phyloP scores from a whole-genome alignment of 495 filamentous ascomycete genomes.

The Penicillium dipodomyicola region DNA sequence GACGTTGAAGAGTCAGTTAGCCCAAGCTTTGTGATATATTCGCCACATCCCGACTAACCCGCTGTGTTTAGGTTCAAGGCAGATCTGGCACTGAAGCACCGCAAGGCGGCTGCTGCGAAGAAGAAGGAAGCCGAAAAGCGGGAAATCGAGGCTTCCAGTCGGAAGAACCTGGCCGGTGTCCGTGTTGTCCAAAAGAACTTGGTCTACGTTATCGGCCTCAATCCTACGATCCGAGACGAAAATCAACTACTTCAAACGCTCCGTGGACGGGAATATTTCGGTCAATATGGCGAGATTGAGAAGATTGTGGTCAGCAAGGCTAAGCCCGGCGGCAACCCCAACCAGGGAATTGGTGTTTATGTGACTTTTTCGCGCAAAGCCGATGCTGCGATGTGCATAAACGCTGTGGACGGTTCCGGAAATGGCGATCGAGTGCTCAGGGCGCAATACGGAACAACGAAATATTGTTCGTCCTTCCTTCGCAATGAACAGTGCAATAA shows the following conservation, averaged over 20 bases:
- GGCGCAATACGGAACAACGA: slow-evolving; percentile 96
- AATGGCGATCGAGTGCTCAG: slow-evolving; percentile 85
- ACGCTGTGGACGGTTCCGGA: slow-evolving; percentile 83
- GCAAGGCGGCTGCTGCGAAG: slow-evolving; percentile 84
- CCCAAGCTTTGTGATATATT: neutral
- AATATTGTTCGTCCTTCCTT: slow-evolving; percentile 97
- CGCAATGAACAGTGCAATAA: slow-evolving; percentile 91
- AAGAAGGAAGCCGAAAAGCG: slow-evolving; percentile 95
- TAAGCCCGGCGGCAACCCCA: slow-evolving; percentile 67
- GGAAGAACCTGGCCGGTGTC: slow-evolving; percentile 91
- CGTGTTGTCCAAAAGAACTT: slow-evolving; percentile 97
- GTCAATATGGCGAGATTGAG: slow-evolving; percentile 96
- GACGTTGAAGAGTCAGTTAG: slow-evolving; percentile 81
- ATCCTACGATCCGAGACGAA: slow-evolving; percentile 85
- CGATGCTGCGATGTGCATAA: slow-evolving; percentile 86
- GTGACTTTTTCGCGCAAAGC: slow-evolving; percentile 88
- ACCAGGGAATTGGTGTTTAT: slow-evolving; percentile 89
- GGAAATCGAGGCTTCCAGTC: slow-evolving; percentile 90
- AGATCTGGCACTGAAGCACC: slow-evolving; percentile 83
- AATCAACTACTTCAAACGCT: slow-evolving; percentile 79
- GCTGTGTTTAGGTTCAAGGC: slow-evolving; percentile 63
- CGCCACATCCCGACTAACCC: slow-evolving; percentile 6
- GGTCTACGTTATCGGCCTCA: slow-evolving; percentile 95
- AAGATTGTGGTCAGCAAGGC: slow-evolving; percentile 99
- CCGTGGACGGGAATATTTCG: slow-evolving; percentile 87